Conservation (phyloP, 2,329 filamentous ascomycete species). For the Davidsoniella virescens region DNA sequence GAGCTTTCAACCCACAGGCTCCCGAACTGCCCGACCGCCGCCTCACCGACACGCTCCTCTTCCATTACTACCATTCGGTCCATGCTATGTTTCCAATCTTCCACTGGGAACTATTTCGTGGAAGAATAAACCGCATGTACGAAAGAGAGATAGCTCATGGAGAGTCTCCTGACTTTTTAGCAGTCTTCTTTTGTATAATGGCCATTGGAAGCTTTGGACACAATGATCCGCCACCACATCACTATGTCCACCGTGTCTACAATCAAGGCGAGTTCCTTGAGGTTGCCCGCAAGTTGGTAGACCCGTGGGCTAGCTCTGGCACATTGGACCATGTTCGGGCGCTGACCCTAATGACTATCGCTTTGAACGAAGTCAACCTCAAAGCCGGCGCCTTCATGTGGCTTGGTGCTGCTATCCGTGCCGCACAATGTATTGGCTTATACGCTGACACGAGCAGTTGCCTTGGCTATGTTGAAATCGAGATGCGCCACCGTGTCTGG, state of each 20-base stretch:
- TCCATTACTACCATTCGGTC: constrained; percentile 57
- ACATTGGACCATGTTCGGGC: constrained; percentile 60
- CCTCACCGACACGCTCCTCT: constrained; percentile 54
- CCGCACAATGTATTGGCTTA: constrained; percentile 70
- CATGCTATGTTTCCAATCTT: constrained; percentile 73
- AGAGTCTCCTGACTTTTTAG: constrained; percentile 47
- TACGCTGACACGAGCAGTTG: constrained; percentile 60
- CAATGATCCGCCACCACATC: constrained; percentile 29
- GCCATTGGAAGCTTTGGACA: constrained; percentile 68
- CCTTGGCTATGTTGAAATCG: constrained; percentile 53
- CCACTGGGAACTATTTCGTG: constrained; percentile 72
- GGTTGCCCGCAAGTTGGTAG: constrained; percentile 49
- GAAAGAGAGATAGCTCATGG: constrained; percentile 40
- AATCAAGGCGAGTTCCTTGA: constrained; percentile 52
- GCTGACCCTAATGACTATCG: constrained; percentile 59
- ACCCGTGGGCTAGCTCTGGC: constrained; percentile 68
- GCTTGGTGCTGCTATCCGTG: constrained; percentile 63
- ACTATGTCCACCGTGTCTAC: constrained; percentile 30
- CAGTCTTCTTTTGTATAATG: constrained; percentile 68
- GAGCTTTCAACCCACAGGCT: constrained; percentile 32
- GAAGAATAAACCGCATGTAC: constrained; percentile 64
- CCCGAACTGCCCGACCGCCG: constrained; percentile 56
- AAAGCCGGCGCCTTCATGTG: constrained; percentile 76
- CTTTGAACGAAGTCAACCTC: constrained; percentile 70
- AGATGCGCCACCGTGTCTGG: constrained; percentile 80